phyloP scores from a whole-genome alignment of 2,329 filamentous ascomycete species.

The Talaromyces sp. region DNA sequence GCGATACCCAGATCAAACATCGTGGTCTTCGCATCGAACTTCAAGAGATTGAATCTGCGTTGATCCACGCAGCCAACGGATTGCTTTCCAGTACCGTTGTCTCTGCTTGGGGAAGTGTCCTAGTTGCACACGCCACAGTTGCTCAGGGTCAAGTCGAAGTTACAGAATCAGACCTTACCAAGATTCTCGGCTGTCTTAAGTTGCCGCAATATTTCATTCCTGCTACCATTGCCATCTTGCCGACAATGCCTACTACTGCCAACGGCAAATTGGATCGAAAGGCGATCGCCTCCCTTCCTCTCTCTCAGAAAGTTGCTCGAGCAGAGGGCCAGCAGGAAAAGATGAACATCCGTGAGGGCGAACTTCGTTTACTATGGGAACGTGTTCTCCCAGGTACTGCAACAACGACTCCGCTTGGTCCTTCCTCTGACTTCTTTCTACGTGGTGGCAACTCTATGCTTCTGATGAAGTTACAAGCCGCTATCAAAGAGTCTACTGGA shows the following conservation, averaged over 20 bases:
- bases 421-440: conserved; percentile 25
- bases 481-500: conserved; percentile 19
- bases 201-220: conserved; percentile 34
- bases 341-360: conserved; percentile 12
- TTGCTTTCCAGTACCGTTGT: conserved; percentile 17
- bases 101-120: not conserved
- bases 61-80: conserved; percentile 1
- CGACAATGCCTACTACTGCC: conserved; percentile 20
- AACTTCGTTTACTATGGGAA: conserved; percentile 18
- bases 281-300: conserved; percentile 13
- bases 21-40: conserved; percentile 41
- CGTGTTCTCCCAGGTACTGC: not conserved
- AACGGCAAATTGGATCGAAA: conserved; percentile 26
- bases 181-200: conserved; percentile 24
- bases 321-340: not conserved
- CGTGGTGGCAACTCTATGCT: conserved; percentile 33
- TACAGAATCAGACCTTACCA: conserved; percentile 10
- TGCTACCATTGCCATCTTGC: conserved; percentile 19
- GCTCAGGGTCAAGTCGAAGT: not conserved
- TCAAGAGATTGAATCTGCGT: conserved; percentile 34
- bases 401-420: not conserved
- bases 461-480: not conserved
- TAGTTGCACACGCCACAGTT: not conserved
- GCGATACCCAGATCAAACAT: conserved; percentile 26
- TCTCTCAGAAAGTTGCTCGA: conserved; percentile 2